Evolutionary conservation across 176 grass and related monocot species (phyloP).

Genomic region (Bromus sterilis): DNA sequence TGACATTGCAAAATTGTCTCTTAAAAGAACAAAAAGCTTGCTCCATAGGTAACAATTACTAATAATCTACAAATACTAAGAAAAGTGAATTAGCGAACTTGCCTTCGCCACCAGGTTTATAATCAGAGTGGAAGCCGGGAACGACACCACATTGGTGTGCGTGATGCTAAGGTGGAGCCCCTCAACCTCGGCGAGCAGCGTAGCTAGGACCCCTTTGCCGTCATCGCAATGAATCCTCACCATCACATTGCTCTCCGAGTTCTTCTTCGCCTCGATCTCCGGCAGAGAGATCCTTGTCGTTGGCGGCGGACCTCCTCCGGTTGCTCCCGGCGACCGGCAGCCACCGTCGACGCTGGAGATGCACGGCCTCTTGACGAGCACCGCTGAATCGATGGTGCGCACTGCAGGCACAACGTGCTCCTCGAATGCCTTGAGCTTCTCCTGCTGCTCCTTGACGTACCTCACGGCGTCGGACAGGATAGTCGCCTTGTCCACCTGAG

Average conservation of each 20-base stretch:
- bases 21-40: no score
- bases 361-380: constrained; percentile 24
- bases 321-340: no score
- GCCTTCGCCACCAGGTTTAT: constrained; percentile 55
- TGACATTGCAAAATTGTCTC: no score
- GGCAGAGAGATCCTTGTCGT: constrained; percentile 2
- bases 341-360: not conserved
- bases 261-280: constrained; percentile 55
- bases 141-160: constrained; percentile 46
- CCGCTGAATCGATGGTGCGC: constrained; percentile 1
- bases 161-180: constrained; percentile 37
- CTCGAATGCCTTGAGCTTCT: constrained; percentile 40
- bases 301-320: no score
- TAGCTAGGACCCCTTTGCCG: constrained; percentile 36
- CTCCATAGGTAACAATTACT: no score
- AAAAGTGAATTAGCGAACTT: not conserved
- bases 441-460: constrained; percentile 60
- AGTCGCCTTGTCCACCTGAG: constrained; percentile 62
- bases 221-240: constrained; percentile 49
- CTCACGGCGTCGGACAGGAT: constrained; percentile 51
- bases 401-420: not conserved
- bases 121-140: constrained; percentile 23
- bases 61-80: no score
- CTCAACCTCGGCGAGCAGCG: constrained; percentile 48
- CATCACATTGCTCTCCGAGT: constrained; percentile 38